Percentiles rank a stretch among this genome's conserved stretches.
Conservation (phyloP, 2,329 filamentous ascomycete species). For the Aspergillus quadrilineatus region DNA sequence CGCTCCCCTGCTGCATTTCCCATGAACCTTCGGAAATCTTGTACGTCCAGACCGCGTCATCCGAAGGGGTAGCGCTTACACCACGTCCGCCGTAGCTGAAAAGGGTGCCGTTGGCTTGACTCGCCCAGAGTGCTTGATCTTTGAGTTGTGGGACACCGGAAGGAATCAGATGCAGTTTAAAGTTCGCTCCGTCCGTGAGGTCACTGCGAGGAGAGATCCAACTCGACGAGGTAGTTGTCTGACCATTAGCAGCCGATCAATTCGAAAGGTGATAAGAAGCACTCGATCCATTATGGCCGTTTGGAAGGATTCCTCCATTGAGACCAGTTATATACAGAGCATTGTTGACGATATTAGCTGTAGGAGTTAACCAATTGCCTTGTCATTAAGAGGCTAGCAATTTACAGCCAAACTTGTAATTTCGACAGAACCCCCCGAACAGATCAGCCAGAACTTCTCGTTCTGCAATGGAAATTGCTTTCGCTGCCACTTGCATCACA, state of each 20-base stretch:
- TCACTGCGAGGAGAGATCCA: constrained; percentile 10
- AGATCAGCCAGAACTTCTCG: too few relatives aligned
- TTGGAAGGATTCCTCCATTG: too few relatives aligned
- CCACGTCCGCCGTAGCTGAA: constrained; percentile 15
- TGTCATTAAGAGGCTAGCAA: too few relatives aligned
- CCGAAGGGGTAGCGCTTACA: constrained; percentile 4
- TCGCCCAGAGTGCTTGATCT: constrained; percentile 17
- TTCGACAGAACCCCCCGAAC: too few relatives aligned
- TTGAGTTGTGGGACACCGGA: constrained; percentile 12
- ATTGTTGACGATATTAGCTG: too few relatives aligned
- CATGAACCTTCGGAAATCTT: background rate
- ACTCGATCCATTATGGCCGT: background rate
- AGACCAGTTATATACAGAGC: too few relatives aligned
- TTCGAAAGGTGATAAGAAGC: too few relatives aligned
- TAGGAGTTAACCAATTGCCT: too few relatives aligned
- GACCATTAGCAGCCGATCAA: too few relatives aligned
- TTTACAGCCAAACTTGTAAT: too few relatives aligned
- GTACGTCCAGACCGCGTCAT: constrained; percentile 16
- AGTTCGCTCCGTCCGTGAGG: constrained; percentile 13
- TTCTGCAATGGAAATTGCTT: too few relatives aligned
- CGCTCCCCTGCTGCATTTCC: constrained; percentile 13
- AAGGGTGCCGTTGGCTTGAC: constrained; percentile 12
- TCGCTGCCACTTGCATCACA: too few relatives aligned
- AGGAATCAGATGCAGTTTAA: constrained; percentile 15
- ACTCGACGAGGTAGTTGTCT: constrained; percentile 11